Conservation (phyloP, 2,329 filamentous ascomycete genomes). For the Diaporthe citri region DNA sequence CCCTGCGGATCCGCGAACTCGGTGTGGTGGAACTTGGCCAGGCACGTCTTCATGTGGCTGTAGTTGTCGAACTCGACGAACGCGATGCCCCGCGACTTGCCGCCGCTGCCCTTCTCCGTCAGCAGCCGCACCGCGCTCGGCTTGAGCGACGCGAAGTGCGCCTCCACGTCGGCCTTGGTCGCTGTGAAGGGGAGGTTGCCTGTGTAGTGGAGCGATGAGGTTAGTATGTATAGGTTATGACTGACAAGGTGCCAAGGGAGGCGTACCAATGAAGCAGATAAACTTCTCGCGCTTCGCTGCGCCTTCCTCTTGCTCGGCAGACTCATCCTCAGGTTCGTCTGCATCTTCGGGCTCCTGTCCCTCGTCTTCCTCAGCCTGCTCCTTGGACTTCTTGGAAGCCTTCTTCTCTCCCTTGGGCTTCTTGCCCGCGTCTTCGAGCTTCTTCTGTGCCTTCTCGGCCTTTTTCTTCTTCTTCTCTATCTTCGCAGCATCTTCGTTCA, state of each 20-base stretch:
- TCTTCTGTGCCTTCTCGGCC: constrained; percentile 42
- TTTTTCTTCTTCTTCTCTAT: constrained; percentile 44
- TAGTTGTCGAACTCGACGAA: constrained; percentile 91
- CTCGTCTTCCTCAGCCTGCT: constrained; percentile 43
- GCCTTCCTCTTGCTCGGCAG: constrained; percentile 22
- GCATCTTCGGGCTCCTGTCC: constrained; percentile 41
- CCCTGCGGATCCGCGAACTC: constrained; percentile 71
- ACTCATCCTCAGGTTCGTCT: constrained; percentile 38
- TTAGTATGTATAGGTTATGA: constrained; percentile 28
- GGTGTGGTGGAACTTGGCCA: constrained; percentile 91
- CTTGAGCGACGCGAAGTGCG: constrained; percentile 83
- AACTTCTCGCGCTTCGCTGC: constrained; percentile 56
- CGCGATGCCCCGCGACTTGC: constrained; percentile 68
- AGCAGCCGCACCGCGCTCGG: constrained; percentile 80
- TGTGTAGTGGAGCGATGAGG: constrained; percentile 53
- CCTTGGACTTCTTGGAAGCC: constrained; percentile 49
- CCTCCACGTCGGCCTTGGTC: constrained; percentile 74
- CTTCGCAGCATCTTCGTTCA: constrained; percentile 49
- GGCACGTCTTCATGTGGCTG: constrained; percentile 91
- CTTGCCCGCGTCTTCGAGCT: constrained; percentile 40
- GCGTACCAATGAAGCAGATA: constrained; percentile 81
- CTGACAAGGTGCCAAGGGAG: constrained; percentile 36
- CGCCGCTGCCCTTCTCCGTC: constrained; percentile 65
- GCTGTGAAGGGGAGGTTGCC: constrained; percentile 92
- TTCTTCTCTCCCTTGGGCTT: constrained; percentile 42